phyloP scores from a whole-genome alignment of 2,329 filamentous ascomycete genomes.

The Trichoderma semiorbis region DNA sequence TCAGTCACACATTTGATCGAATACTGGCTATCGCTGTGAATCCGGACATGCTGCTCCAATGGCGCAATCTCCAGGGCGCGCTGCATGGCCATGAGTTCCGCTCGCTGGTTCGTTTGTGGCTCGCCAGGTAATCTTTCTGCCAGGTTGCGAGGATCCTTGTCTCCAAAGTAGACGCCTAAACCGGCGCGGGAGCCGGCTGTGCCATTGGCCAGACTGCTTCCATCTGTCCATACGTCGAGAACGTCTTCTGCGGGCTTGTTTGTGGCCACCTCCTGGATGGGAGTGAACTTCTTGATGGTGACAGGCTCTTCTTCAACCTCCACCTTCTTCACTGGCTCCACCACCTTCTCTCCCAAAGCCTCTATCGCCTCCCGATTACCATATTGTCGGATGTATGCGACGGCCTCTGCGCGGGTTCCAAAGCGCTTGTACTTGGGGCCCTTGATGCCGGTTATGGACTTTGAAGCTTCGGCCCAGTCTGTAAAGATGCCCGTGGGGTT shows the following conservation, averaged over 20 bases:
- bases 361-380: slow-evolving; percentile 44
- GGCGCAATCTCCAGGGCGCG: slow-evolving; percentile 77
- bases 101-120: slow-evolving; percentile 89
- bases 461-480: slow-evolving; percentile 65
- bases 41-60: slow-evolving; percentile 63
- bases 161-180: slow-evolving; percentile 62
- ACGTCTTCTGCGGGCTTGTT: slow-evolving; percentile 23
- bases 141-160: slow-evolving; percentile 57
- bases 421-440: slow-evolving; percentile 70
- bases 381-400: slow-evolving; percentile 64
- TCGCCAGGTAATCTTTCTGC: slow-evolving; percentile 72
- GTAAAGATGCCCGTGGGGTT: slow-evolving; percentile 56
- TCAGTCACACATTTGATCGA: slow-evolving; percentile 82
- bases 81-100: slow-evolving; percentile 85
- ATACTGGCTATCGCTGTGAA: slow-evolving; percentile 88
- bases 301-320: slow-evolving; percentile 12
- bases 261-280: slow-evolving; percentile 22
- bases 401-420: slow-evolving; percentile 65
- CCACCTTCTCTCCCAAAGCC: slow-evolving; percentile 34
- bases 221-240: slow-evolving; percentile 57
- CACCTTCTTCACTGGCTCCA: slow-evolving; percentile 16
- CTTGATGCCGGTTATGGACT: slow-evolving; percentile 71
- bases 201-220: slow-evolving; percentile 59
- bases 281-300: slow-evolving; percentile 26
- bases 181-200: slow-evolving; percentile 53